Evolutionary conservation across 2,329 filamentous ascomycete species (phyloP).

Genomic region (Phialocephala sp.): DNA sequence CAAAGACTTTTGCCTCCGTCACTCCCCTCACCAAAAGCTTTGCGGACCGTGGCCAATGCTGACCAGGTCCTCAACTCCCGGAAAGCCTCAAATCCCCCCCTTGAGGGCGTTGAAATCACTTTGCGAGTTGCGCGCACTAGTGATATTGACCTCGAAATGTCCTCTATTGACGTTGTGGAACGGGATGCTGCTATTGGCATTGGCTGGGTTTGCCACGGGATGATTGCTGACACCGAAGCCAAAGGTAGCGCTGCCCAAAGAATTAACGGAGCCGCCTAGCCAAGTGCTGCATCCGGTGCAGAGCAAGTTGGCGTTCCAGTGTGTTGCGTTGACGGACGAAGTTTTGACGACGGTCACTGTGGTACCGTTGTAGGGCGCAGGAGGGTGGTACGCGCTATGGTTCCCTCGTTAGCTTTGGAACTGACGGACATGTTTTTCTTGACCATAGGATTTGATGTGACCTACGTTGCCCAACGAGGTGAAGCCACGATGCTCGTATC

Average conservation of each 20-base stretch:
- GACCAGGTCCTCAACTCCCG: too few relatives aligned
- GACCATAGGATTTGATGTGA: neutral
- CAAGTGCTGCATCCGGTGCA: slow-evolving; percentile 22
- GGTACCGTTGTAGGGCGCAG: slow-evolving; percentile 17
- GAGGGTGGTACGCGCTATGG: slow-evolving; percentile 22
- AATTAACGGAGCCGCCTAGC: slow-evolving; percentile 18
- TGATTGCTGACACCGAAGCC: slow-evolving; percentile 19
- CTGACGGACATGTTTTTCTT: neutral
- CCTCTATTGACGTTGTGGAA: slow-evolving; percentile 24
- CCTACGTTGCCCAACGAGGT: slow-evolving; percentile 24
- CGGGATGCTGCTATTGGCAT: slow-evolving; percentile 15
- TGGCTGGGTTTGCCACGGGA: slow-evolving; percentile 10
- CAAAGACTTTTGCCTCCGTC: too few relatives aligned
- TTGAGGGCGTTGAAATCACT: neutral
- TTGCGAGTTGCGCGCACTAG: slow-evolving; percentile 13
- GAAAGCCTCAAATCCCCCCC: neutral
- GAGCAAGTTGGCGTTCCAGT: slow-evolving; percentile 24
- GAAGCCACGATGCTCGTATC: slow-evolving; percentile 19
- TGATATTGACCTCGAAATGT: slow-evolving; percentile 26
- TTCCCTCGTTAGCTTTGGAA: neutral
- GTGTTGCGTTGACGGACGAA: slow-evolving; percentile 24
- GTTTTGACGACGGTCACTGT: slow-evolving; percentile 10
- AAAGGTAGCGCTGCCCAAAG: slow-evolving; percentile 17
- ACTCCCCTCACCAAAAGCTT: too few relatives aligned
- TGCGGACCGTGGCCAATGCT: too few relatives aligned